Evolutionary conservation across 139 green algal species (phyloP).

Genomic region (Picochlorum sp.): DNA sequence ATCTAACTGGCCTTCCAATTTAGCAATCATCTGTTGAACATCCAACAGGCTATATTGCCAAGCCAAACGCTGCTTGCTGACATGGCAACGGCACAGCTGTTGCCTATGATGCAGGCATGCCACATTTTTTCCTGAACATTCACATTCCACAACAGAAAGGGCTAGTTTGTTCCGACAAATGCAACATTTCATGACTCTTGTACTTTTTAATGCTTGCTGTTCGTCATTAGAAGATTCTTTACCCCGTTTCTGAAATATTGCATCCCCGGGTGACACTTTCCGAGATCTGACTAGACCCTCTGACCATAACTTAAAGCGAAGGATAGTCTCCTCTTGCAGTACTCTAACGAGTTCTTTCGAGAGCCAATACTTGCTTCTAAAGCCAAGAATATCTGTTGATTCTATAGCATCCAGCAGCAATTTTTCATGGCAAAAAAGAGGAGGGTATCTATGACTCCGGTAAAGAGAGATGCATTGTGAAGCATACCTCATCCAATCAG

Average conservation of each 20-base stretch:
- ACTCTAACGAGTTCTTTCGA: slow-evolving; percentile 41
- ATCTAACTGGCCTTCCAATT: no score
- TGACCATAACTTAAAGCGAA: slow-evolving; percentile 47
- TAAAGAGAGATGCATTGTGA: slow-evolving; percentile 24
- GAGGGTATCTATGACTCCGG: slow-evolving; percentile 27
- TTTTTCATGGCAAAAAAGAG: slow-evolving; percentile 45
- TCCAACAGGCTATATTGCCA: not conserved
- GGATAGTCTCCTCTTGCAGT: slow-evolving; percentile 36
- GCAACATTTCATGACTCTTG: slow-evolving; percentile 25
- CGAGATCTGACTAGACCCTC: not conserved
- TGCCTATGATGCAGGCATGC: slow-evolving; percentile 45
- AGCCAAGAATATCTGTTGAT: not conserved
- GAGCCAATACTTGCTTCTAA: slow-evolving; percentile 25
- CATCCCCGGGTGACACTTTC: not conserved
- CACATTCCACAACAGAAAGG: slow-evolving; percentile 44
- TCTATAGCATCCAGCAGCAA: slow-evolving; percentile 1
- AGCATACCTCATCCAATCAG: slow-evolving; percentile 70
- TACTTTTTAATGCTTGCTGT: not conserved
- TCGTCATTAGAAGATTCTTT: not conserved
- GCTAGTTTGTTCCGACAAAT: slow-evolving; percentile 35
- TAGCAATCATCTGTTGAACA: not conserved
- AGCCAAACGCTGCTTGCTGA: not conserved
- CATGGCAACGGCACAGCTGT: slow-evolving; percentile 58
- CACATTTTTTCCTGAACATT: slow-evolving; percentile 33
- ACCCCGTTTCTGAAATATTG: not conserved